Evolutionary conservation across 257 asterid genomes (phyloP).

Genomic region (Dorcoceras hygrometricum): DNA sequence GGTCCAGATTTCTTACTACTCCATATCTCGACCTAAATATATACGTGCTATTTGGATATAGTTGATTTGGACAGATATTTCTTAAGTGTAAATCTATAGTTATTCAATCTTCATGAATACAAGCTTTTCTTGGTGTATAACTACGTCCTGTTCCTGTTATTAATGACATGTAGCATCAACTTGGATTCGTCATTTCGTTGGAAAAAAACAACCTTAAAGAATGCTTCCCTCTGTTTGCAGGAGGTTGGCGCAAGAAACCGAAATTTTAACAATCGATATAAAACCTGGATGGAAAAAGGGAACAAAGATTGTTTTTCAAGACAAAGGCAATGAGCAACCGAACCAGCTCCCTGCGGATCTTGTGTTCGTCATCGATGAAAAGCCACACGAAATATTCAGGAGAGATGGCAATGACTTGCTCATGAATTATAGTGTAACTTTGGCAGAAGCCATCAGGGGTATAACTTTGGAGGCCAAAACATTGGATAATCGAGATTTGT

Average conservation of each 20-base stretch:
- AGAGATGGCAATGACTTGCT: slow-evolving; percentile 75
- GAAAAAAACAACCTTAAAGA: not conserved
- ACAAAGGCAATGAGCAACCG: slow-evolving; percentile 81
- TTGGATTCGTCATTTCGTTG: no score
- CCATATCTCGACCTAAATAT: no score
- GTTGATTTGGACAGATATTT: no score
- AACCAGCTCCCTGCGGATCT: slow-evolving; percentile 84
- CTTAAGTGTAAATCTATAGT: no score
- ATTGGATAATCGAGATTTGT: slow-evolving; percentile 48
- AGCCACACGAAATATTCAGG: slow-evolving; percentile 59
- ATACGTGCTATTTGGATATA: no score
- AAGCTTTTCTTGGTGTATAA: not conserved
- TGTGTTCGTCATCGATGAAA: slow-evolving; percentile 78
- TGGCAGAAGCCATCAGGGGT: slow-evolving; percentile 77
- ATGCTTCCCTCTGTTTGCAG: slow-evolving; percentile 29
- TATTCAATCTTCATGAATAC: no score
- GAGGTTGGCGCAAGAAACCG: slow-evolving; percentile 48
- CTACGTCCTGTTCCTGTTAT: not conserved
- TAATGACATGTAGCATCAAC: not conserved
- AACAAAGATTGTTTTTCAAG: slow-evolving; percentile 80
- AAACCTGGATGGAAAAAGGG: slow-evolving; percentile 96
- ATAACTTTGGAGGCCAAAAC: slow-evolving; percentile 40
- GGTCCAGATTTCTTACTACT: no score
- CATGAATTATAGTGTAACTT: slow-evolving; percentile 32
- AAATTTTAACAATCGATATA: slow-evolving; percentile 63